Base-by-base conservation (phyloP, 2,329 filamentous ascomycete genomes). In the Penicillium sclerotiorum region DNA sequence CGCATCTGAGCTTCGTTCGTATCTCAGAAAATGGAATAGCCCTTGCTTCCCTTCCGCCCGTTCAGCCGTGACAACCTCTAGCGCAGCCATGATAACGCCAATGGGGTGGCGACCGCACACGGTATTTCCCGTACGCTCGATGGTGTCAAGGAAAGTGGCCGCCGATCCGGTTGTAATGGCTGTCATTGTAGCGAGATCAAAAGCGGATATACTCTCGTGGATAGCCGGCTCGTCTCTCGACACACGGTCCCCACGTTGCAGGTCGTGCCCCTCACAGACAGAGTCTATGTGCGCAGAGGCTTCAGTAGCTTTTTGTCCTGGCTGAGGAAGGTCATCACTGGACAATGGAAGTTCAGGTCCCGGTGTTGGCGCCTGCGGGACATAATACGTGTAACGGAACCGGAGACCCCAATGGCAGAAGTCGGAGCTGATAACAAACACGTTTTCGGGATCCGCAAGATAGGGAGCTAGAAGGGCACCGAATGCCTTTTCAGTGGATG, bases 21-120 rank as follows among this genome's bases (percentile, higher is more conserved):
- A 99, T 63, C 88, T 80, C 48, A 96, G 80, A 63, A 97, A 90
- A 60, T 81, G 84, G 71, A 97, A 95, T 45, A 69, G 78, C 4
- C 83, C 77, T 50, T 72, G 72, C 45, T 62, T 62, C 55, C 69
- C 66, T 8, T 68, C 67, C 21, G 63, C 59, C 45, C 76, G 72
- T 18, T 69, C 66, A 1, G 47, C 52, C 8, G 73, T 69, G 25
- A 89, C 66, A 41, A 78, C 73, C 73, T 96, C 92, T 52, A 97
- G 71, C 0, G 88, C 91, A 0, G 92, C 90, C 90, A 99, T 91
- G 30, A 88, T 82, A 4, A 97, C 87, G 0, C 94, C 92, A 61
- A 99, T 97, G 0, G 94, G 94, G 74, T 99, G 94, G 41, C 93
- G 80, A 3, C 94, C 94, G 65, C 94, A 99, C 0, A 99, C 90